Conservation (phyloP, 2,329 filamentous ascomycete species). For the Epichloe gansuensis region DNA sequence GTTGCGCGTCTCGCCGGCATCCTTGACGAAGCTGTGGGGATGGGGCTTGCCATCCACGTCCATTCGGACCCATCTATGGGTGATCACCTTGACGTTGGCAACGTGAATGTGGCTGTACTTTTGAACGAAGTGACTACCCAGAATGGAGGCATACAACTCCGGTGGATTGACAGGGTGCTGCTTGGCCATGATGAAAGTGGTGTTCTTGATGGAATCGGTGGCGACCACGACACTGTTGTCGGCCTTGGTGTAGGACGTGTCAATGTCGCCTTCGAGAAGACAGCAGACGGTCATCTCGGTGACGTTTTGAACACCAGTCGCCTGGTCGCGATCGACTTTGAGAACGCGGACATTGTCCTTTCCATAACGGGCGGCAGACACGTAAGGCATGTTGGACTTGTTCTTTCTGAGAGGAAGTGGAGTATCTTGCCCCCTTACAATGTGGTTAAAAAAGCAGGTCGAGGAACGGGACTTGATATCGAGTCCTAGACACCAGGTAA, state of each 20-base stretch:
- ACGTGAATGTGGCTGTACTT: conserved; percentile 79
- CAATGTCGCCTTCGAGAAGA: conserved; percentile 85
- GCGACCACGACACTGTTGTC: conserved; percentile 94
- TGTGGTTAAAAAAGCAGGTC: neutral
- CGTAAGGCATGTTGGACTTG: conserved; percentile 34
- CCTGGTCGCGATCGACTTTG: conserved; percentile 76
- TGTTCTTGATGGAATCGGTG: conserved; percentile 98
- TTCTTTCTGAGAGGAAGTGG: neutral
- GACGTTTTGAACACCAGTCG: conserved; percentile 69
- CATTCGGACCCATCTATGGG: conserved; percentile 89
- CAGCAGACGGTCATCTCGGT: conserved; percentile 93
- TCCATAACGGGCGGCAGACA: conserved; percentile 62
- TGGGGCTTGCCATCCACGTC: conserved; percentile 77
- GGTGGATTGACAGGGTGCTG: conserved; percentile 85
- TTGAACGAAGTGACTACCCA: conserved; percentile 80
- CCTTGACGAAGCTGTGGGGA: conserved; percentile 87
- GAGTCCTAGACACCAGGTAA: too few relatives aligned
- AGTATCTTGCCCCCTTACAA: neutral
- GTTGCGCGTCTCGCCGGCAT: conserved; percentile 77
- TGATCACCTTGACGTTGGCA: conserved; percentile 69
- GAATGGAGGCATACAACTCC: conserved; percentile 76
- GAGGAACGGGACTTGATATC: too few relatives aligned
- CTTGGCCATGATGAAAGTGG: conserved; percentile 88
- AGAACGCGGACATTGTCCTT: conserved; percentile 98
- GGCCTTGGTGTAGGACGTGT: conserved; percentile 76